Evolutionary conservation across 2,329 filamentous ascomycete genomes (phyloP), one percentile per base, ranked within the genome.

Genomic region (Diaporthe citrichinensis): DNA sequence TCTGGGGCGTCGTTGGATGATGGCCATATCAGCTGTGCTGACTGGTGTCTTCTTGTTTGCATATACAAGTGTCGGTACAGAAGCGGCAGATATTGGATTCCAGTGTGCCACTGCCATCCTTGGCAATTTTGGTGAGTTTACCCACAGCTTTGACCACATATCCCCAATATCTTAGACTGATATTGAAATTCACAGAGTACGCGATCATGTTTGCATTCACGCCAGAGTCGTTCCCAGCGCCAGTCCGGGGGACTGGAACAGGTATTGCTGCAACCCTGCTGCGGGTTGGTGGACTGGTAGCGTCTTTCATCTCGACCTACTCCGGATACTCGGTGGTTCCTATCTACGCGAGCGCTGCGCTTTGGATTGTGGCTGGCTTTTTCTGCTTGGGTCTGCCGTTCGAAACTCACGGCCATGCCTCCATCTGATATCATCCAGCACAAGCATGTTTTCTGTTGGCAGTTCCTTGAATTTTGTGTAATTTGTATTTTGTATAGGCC

Each of bases 141-240:
- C 71, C 9, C n/a, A 7, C 20, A 2, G 65, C 31, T 39, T 0
- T 4, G 9, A 34, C n/a, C 15, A 58, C 36, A n/a, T 23, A 25
- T n/a, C 17, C 17, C 62, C 10, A 23, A 7, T 15, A 7, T 41
- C 5, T 2, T 8, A n/a, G 23, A n/a, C 74, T 73, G 17, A 76
- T 12, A n/a, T 1, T 39, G 25, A 8, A 31, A 1, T 57, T 23
- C 5, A 7, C 71, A 83, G 83, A 84, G 76, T 84, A 84, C 72
- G 82, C 81, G 1, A 80, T 84, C 28, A 81, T 84, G 58, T 88
- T 86, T 72, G 86, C 85, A 0, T 88, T 85, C 81, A 91, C 90
- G 0, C 90, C 90, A 0, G 89, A 92, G 78, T 88, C 88, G 0
- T 91, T 92, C 81, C 89, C 89, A 0, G 88, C 87, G 3, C 87